phyloP scores from a whole-genome alignment of 2,329 filamentous ascomycete species.

The Microsporum ferrugineum region DNA sequence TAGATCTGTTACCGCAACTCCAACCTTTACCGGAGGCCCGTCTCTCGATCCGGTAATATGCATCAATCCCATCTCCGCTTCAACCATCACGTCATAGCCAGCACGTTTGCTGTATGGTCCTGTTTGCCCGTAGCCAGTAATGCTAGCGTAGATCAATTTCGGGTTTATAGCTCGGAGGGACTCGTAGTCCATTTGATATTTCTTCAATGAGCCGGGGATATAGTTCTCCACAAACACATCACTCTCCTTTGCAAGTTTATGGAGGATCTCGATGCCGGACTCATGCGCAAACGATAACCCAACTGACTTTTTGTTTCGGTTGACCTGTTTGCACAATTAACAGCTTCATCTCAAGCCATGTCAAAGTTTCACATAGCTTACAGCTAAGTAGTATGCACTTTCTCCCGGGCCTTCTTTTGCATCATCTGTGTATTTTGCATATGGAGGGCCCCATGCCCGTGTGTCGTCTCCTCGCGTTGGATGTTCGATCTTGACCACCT shows the following conservation, averaged over 20 bases:
- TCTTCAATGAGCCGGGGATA: slow-evolving; percentile 75
- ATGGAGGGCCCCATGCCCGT: slow-evolving; percentile 90
- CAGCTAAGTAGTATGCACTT: slow-evolving; percentile 85
- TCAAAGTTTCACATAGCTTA: slow-evolving; percentile 33
- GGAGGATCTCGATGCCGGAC: slow-evolving; percentile 73
- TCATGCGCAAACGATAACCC: slow-evolving; percentile 82
- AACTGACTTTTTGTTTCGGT: slow-evolving; percentile 93
- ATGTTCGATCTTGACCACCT: slow-evolving; percentile 96
- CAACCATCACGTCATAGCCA: slow-evolving; percentile 98
- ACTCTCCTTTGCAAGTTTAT: slow-evolving; percentile 69
- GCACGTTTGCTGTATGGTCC: slow-evolving; percentile 78
- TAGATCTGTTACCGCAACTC: slow-evolving; percentile 90
- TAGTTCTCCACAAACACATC: slow-evolving; percentile 97
- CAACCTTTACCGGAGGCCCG: slow-evolving; percentile 89
- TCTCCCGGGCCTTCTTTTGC: slow-evolving; percentile 60
- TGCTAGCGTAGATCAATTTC: slow-evolving; percentile 79
- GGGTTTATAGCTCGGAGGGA: slow-evolving; percentile 74
- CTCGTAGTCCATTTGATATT: slow-evolving; percentile 83
- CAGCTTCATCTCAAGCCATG: background rate
- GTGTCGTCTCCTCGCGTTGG: slow-evolving; percentile 86
- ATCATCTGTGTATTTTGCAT: slow-evolving; percentile 60
- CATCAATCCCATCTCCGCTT: slow-evolving; percentile 96
- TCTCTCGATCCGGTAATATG: slow-evolving; percentile 88
- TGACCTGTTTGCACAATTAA: slow-evolving; percentile 51
- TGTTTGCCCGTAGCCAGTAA: slow-evolving; percentile 93